These are phyloP conservation scores for Wickerhamomyces subpelliculosus DNA, from an alignment of 805 yeast species.

Conservation along the genomic window DNA sequence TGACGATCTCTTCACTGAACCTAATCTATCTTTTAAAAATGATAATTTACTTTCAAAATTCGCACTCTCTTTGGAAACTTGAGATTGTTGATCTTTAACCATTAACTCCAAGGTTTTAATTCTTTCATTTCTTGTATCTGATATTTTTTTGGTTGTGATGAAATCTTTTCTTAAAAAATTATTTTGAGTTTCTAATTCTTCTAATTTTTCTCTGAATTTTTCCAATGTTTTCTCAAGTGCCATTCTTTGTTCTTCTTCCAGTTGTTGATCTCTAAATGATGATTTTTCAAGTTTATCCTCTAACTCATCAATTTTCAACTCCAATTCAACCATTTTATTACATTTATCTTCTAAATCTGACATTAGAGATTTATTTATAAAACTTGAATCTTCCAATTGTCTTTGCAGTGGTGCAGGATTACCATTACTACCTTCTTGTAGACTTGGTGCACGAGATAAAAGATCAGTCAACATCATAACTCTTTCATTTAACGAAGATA, in stretches of 20 bases:
- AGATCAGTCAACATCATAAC: conserved; percentile 10
- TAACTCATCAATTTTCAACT: conserved; percentile 33
- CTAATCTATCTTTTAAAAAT: conserved; percentile 20
- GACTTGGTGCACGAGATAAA: conserved; percentile 9
- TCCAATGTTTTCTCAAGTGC: conserved; percentile 52
- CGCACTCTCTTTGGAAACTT: conserved; percentile 40
- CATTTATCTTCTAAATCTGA: conserved; percentile 22
- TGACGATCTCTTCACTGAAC: conserved; percentile 15
- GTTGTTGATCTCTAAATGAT: not conserved
- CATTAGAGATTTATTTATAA: conserved; percentile 13
- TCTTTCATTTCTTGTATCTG: conserved; percentile 49
- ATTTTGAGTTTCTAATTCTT: conserved; percentile 59
- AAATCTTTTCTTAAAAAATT: conserved; percentile 49
- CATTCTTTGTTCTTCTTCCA: conserved; percentile 39
- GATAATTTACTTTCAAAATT: conserved; percentile 40
- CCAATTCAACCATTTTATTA: conserved; percentile 30
- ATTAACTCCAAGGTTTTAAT: conserved; percentile 46
- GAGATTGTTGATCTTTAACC: conserved; percentile 42
- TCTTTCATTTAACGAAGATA: conserved; percentile 4
- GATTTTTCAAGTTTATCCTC: conserved; percentile 25
- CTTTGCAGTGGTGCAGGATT: conserved; percentile 2
- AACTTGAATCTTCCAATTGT: conserved; percentile 14
- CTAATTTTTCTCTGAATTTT: conserved; percentile 49
- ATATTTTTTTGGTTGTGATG: conserved; percentile 44
- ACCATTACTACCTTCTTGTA: not conserved